Evolutionary conservation across 352 stramenopile genomes (phyloP).

Genomic region (Globisporangium heterothallicum): DNA sequence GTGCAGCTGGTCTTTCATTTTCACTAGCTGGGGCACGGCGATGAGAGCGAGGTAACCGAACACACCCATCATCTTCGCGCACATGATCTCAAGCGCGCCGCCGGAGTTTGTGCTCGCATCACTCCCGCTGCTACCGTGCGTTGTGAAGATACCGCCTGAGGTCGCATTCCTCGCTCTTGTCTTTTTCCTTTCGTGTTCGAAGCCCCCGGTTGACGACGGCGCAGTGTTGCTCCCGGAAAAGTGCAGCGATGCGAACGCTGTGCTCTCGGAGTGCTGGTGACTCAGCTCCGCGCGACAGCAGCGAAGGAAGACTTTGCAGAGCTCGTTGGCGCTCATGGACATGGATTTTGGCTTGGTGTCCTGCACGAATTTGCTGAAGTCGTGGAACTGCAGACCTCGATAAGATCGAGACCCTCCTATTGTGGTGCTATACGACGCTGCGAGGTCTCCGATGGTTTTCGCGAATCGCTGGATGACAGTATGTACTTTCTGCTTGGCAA

Average conservation of each 20-base stretch:
- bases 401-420: constrained; percentile 20
- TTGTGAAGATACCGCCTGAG: neutral
- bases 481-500: constrained; percentile 20
- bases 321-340: constrained; percentile 30
- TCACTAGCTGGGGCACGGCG: constrained; percentile 25
- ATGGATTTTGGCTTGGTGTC: constrained; percentile 42
- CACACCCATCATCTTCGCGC: constrained; percentile 11
- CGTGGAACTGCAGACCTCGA: constrained; percentile 39
- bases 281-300: constrained; percentile 32
- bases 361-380: constrained; percentile 45
- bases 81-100: constrained; percentile 12
- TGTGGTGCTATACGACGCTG: constrained; percentile 41
- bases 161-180: constrained; percentile 3
- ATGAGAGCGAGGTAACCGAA: constrained; percentile 26
- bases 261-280: constrained; percentile 11
- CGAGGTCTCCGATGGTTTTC: constrained; percentile 35
- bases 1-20: constrained; percentile 18
- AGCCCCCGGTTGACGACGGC: neutral
- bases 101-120: neutral
- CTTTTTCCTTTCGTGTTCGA: neutral
- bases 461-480: constrained; percentile 34
- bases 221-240: constrained; percentile 7
- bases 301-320: constrained; percentile 56
- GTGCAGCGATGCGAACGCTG: constrained; percentile 14
- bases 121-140: neutral